phyloP scores from a whole-genome alignment of 1,284 basidiomycete genomes.

The Ceratobasidium sp. region DNA sequence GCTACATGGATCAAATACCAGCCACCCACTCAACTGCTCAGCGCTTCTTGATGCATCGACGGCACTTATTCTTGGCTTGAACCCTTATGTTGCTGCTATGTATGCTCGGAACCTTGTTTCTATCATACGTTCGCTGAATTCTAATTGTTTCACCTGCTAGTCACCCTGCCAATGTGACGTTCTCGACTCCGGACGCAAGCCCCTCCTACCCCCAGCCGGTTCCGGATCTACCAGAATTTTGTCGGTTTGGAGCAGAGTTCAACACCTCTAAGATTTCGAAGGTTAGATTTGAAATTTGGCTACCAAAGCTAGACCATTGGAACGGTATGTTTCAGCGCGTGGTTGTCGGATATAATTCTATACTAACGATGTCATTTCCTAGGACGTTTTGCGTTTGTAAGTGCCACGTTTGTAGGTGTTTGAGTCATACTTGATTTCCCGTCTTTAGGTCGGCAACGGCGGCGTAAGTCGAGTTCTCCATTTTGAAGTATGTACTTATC shows the following conservation, averaged over 20 bases:
- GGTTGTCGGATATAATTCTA: background rate
- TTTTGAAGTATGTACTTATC: background rate
- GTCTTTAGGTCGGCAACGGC: conserved; percentile 35
- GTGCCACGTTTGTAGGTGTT: background rate
- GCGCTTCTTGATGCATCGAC: conserved; percentile 15
- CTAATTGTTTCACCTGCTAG: background rate
- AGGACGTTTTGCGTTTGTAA: conserved; percentile 40
- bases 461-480: conserved; percentile 9
- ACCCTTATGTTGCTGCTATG: conserved; percentile 30
- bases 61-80: conserved; percentile 7
- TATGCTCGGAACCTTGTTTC: background rate
- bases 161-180: conserved; percentile 33
- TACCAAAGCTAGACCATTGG: conserved; percentile 16
- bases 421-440: conserved; percentile 31
- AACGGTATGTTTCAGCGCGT: background rate
- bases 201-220: conserved; percentile 9
- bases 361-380: background rate
- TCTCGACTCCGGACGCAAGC: conserved; percentile 16
- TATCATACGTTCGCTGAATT: conserved; percentile 8
- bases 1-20: background rate
- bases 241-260: conserved; percentile 33
- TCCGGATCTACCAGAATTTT: conserved; percentile 35
- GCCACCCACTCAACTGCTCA: conserved; percentile 7
- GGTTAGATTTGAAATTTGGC: conserved; percentile 37
- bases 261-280: conserved; percentile 31